phyloP scores from a whole-genome alignment of 192 early-diverging fungal species.

The Phlyctochytrium arcticum region DNA sequence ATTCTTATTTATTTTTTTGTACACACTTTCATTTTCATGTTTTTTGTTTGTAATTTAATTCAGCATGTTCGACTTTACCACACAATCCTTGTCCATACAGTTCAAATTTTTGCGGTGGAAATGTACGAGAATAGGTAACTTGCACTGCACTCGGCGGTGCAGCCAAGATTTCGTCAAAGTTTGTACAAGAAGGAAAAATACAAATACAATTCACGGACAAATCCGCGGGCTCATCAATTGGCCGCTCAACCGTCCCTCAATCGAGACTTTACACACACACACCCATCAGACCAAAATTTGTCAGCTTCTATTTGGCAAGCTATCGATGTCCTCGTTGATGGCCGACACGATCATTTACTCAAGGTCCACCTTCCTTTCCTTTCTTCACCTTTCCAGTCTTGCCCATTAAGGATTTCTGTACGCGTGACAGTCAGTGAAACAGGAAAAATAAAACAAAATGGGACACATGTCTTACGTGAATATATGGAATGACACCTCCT shows the following conservation, averaged over 20 bases:
- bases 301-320: no score
- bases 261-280: neutral
- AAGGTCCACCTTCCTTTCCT: constrained; percentile 12
- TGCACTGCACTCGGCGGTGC: no score
- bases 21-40: no score
- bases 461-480: constrained; percentile 21
- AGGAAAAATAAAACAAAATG: neutral
- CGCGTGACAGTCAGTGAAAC: neutral
- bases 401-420: constrained; percentile 32
- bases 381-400: constrained; percentile 19
- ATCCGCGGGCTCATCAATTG: neutral
- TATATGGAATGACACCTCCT: constrained; percentile 51
- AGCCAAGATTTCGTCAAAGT: no score
- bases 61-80: no score
- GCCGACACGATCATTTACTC: neutral
- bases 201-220: neutral
- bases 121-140: no score
- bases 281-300: no score
- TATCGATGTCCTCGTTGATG: no score
- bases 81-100: no score
- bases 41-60: no score
- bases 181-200: neutral
- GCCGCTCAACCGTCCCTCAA: neutral
- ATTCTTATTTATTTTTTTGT: no score
- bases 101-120: no score